These are phyloP conservation scores for Musa beccarii DNA, from an alignment of 176 grass and related monocot species.

Conservation along the genomic window DNA sequence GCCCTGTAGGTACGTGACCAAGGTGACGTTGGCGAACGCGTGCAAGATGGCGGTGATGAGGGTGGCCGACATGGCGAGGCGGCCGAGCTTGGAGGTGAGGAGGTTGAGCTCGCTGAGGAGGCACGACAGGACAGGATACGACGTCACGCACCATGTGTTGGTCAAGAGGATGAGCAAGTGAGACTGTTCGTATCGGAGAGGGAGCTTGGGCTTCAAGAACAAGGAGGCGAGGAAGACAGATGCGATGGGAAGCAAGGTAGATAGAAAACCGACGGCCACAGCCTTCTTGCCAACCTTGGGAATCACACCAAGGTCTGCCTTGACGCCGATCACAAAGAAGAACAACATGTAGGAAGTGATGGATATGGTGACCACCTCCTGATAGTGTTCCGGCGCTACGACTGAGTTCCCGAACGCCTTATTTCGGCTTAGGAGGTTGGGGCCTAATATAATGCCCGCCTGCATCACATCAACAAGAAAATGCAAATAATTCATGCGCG, in stretches of 20 bases:
- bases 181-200: neutral
- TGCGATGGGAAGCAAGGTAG: conserved; percentile 22
- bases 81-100: conserved; percentile 72
- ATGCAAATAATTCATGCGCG: too few species aligned
- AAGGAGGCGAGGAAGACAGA: conserved; percentile 7
- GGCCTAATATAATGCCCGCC: neutral
- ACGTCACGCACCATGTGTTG: conserved; percentile 57
- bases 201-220: neutral
- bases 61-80: conserved; percentile 67
- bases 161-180: conserved; percentile 30
- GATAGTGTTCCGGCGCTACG: neutral
- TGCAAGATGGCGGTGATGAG: conserved; percentile 56
- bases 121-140: conserved; percentile 63
- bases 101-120: conserved; percentile 70
- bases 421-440: neutral
- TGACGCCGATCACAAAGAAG: conserved; percentile 48
- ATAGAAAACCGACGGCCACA: conserved; percentile 36
- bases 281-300: conserved; percentile 39
- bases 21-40: conserved; percentile 21
- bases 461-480: neutral
- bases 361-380: neutral
- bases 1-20: conserved; percentile 24
- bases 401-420: neutral
- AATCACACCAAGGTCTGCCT: conserved; percentile 50
- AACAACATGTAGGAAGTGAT: neutral